Conservation (phyloP, 2,329 filamentous ascomycete genomes). For the Graphiopsis chlorocephala region DNA sequence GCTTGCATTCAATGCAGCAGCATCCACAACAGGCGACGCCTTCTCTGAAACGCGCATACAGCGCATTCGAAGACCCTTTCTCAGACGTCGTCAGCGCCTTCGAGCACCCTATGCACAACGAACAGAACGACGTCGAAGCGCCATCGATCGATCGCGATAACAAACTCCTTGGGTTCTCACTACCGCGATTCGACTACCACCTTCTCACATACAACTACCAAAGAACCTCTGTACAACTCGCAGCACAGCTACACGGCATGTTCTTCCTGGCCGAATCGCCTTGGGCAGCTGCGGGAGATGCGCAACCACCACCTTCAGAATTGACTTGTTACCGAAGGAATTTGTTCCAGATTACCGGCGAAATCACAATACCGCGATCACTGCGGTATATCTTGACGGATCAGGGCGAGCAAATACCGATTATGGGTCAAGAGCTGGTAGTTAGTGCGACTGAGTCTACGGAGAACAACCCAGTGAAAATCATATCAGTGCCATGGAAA, state of each 20-base stretch:
- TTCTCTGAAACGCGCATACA: conserved; percentile 32
- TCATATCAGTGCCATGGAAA: conserved; percentile 98
- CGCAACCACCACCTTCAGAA: conserved; percentile 66
- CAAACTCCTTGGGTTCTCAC: conserved; percentile 52
- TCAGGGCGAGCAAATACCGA: conserved; percentile 77
- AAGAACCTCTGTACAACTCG: conserved; percentile 63
- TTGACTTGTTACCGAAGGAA: conserved; percentile 95
- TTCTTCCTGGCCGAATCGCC: conserved; percentile 83
- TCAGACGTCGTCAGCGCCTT: conserved; percentile 51
- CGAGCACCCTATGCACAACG: conserved; percentile 43
- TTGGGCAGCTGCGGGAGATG: conserved; percentile 57
- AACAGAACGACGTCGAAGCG: conserved; percentile 41
- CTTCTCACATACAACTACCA: conserved; percentile 66
- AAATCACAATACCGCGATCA: conserved; percentile 74
- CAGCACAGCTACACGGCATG: conserved; percentile 81
- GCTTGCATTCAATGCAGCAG: conserved; percentile 10
- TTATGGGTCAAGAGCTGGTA: conserved; percentile 77
- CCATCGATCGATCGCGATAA: conserved; percentile 63
- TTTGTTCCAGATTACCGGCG: conserved; percentile 92
- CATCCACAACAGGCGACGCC: conserved; percentile 20
- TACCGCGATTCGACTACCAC: conserved; percentile 52
- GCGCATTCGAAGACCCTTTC: conserved; percentile 50
- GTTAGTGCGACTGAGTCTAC: conserved; percentile 94
- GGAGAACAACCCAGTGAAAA: conserved; percentile 84
- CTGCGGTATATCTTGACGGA: conserved; percentile 80